Evolutionary conservation across 345 rosid genomes (phyloP), one percentile per base, ranked within the genome.

Genomic region (Hevea brasiliensis): DNA sequence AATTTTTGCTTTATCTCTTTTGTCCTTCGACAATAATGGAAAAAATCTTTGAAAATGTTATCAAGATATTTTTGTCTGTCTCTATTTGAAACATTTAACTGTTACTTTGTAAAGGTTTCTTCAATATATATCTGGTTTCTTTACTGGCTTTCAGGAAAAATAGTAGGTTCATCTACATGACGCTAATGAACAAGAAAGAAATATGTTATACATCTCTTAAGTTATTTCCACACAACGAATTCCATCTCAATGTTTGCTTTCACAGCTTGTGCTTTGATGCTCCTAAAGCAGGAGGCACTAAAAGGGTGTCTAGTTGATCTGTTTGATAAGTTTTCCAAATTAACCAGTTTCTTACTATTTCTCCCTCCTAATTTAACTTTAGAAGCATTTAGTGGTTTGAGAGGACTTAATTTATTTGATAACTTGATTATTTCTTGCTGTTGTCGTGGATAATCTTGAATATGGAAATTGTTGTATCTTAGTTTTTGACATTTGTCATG

Each of bases 361-460:
- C 27, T 5, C 27, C 37, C 58, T 27, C 18, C 24, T 11, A 32
- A 21, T 67, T 44, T 51, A 32, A 50, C 21, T 67, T 54, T 20
- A 12, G 42, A 2, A 64, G 68, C 54, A 9, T 21, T 23, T 50
- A 24, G 26, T 51, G 26, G 18, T 67, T 67, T 67, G 6, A 37
- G 41, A 50, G 20, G 47, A 29, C 44, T 64, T 62, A 27, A 60
- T 58, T 27, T 58, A 58, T 58, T 58, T 58, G 1, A 15, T 47
- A 14, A 47, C 17, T 47, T 15, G 51, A 47, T 47, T 54, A 21
- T 23, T 61, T 59, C 17, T 27, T 23, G 14, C 50, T 60, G 32
- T 67, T n/a, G 27, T 61, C 15, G 50, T 56, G 44, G 61, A 75
- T 42, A 18, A 71, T 61, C 20, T 51, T 64, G 20, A 35, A 35